Base-by-base conservation (phyloP, 2,329 filamentous ascomycete species). In the Cryoendolithus antarcticus region DNA sequence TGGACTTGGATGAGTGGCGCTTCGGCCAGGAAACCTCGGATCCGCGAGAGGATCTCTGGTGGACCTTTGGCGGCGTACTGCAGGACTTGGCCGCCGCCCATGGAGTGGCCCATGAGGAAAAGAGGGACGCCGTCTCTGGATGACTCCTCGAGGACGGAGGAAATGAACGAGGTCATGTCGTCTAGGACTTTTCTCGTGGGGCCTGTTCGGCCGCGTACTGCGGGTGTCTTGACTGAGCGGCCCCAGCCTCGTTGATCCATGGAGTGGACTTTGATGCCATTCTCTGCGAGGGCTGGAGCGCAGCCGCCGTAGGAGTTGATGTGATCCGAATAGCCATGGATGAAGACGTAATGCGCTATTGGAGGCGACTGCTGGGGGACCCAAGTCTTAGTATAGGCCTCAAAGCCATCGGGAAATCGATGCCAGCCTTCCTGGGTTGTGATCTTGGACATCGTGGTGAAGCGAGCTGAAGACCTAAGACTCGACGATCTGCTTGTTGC, bases 171-270 rank as follows among this genome's bases (percentile, higher is more conserved):
- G 8, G 77, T 82, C 39, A 94, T 77, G 59, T 95, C 88, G 42
- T 72, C 69, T 33, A 93, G 65, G 41, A 94, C 84, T 40, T 69
- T 72, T 2, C 69, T 47, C 2, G 86, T 93, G 5, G 80, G 71
- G 5, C 88, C 88, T 2, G 82, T 84, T 39, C 76, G 67, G 36
- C 88, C 88, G 50, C 68, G 71, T 44, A 89, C 72, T 9, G 72
- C 61, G 13, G 73, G 65, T 38, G 66, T 69, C 30, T 62, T 67
- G 13, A 80, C 82, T 39, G 76, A 82, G 40, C 75, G 77, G 44
- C 88, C 88, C 86, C 86, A 95, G 58, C 88, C 86, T 58, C 72
- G 78, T 67, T 94, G 88, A 60, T 95, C 88, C 58, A 88, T 83
- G 45, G 75, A 71, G 54, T 81, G 75, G 35, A 85, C 73, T 53